Base-by-base conservation (phyloP, 768 basidiomycete genomes). In the Wakefieldia striispora region DNA sequence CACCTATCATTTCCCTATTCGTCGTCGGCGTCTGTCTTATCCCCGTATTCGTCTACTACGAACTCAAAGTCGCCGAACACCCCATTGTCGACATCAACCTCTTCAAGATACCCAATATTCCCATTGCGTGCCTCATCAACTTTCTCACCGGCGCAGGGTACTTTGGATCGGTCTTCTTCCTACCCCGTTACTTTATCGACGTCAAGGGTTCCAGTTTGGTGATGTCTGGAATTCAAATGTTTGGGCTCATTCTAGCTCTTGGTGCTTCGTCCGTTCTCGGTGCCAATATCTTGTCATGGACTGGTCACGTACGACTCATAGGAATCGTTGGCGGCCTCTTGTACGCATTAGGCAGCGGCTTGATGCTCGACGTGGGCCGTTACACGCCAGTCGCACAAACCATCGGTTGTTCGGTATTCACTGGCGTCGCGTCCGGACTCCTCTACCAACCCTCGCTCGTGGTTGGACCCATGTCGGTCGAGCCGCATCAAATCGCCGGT, bases 131-230 rank as follows among this genome's bases (percentile, higher is more conserved):
- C 47, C 56, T 72, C 45, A 68, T 70, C 54, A 71, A 70, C 43
- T 71, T 70, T 53, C 65, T 70, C 40, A 70, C 68, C 0, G 68
- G 70, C 38, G 70, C 70, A 13, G 69, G 68, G 17, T 71, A 69
- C 54, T 71, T 70, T 46, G 68, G 69, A 9, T 58, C 59, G 13
- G 68, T 71, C 49, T 70, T 72, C 51, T 70, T 72, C 53, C 61
- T 70, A 21, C 68, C 68, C n/a, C 70, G 67, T 34, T 70, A 71
- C 50, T 71, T 70, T 41, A 72, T 72, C 53, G 70, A 71, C 43
- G 48, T 69, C 54, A 70, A 68, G 33, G 56, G 62, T 16, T 71
- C 68, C 29, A 57, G 45, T 43, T 48, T 71, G 40, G 61, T 71
- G 34, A 59, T 48, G 29, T 68, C 68, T 0, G 68, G 68, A n/a